Conservation (phyloP, 306 rosid species). For the Alnus rubra region DNA sequence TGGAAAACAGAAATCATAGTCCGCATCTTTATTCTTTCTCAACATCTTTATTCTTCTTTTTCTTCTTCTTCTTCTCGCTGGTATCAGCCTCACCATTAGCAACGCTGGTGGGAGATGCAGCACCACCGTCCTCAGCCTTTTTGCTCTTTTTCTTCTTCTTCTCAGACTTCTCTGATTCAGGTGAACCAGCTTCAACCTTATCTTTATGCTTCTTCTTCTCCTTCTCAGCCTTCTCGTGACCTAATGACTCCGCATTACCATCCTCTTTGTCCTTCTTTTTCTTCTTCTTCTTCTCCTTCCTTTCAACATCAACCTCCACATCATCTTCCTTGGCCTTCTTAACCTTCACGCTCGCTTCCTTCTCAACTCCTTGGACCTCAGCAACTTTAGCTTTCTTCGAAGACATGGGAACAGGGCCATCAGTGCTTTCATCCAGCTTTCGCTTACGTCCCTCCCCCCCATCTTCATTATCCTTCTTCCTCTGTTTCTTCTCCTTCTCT, state of each 20-base stretch:
- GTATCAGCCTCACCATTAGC: conserved; percentile 40
- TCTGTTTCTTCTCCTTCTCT: conserved; percentile 30
- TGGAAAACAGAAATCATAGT: conserved; percentile 5
- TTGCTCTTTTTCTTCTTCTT: conserved; percentile 64
- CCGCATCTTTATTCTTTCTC: conserved; percentile 43
- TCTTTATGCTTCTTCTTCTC: conserved; percentile 40
- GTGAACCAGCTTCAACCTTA: conserved; percentile 43
- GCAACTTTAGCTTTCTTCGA: conserved; percentile 53
- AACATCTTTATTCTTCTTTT: conserved; percentile 50
- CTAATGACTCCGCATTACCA: conserved; percentile 26
- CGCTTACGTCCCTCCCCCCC: conserved; percentile 48
- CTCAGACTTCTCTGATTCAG: conserved; percentile 57
- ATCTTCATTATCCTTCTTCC: conserved; percentile 30
- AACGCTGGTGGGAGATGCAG: conserved; percentile 1
- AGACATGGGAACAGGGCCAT: conserved; percentile 34
- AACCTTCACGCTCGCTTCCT: conserved; percentile 19
- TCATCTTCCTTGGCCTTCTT: conserved; percentile 28
- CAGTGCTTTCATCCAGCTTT: conserved; percentile 31
- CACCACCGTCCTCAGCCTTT: conserved; percentile 37
- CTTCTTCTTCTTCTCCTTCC: conserved; percentile 42
- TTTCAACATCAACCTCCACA: conserved; percentile 41
- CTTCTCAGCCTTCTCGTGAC: conserved; percentile 41
- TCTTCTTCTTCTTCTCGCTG: conserved; percentile 67
- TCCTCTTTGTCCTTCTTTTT: conserved; percentile 55
- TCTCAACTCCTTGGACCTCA: conserved; percentile 34